Evolutionary conservation across 805 yeast species (phyloP).

Genomic region (Crinitomyces ghanaensis): DNA sequence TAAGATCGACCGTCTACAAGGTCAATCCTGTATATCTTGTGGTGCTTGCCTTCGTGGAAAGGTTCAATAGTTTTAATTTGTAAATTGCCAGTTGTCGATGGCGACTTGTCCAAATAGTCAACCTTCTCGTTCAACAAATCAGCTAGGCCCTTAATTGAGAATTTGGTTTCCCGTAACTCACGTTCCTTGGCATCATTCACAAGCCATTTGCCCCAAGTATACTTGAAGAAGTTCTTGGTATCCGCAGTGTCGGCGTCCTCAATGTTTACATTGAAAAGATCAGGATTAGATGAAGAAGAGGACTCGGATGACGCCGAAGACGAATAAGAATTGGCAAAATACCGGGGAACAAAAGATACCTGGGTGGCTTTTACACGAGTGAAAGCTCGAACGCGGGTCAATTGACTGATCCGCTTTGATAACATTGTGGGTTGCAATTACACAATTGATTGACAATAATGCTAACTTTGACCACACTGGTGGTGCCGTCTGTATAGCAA

Average conservation of each 20-base stretch:
- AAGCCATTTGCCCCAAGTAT: conserved; percentile 94
- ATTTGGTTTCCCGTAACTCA: conserved; percentile 63
- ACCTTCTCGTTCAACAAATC: conserved; percentile 24
- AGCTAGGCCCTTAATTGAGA: conserved; percentile 67
- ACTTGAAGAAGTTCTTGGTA: conserved; percentile 51
- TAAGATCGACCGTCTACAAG: conserved; percentile 48
- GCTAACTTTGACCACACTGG: conserved; percentile 1
- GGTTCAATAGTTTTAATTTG: conserved; percentile 64
- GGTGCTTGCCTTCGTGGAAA: conserved; percentile 90
- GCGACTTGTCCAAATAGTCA: conserved; percentile 23
- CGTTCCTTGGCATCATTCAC: conserved; percentile 66
- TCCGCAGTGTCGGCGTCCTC: conserved; percentile 8
- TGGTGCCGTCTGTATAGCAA: no score
- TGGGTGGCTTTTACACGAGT: no score
- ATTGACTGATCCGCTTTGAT: conserved; percentile 1
- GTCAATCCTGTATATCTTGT: conserved; percentile 68
- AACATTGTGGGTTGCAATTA: neutral
- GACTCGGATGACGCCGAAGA: neutral
- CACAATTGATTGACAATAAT: neutral
- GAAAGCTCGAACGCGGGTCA: no score
- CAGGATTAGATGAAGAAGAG: conserved; percentile 2
- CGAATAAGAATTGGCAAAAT: neutral
- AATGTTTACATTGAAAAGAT: conserved; percentile 9
- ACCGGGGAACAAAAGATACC: no score
- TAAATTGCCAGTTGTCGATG: conserved; percentile 33